These are phyloP conservation scores for Dactylellina cionopaga DNA, from an alignment of 2,329 filamentous ascomycete species.

Conservation along the genomic window DNA sequence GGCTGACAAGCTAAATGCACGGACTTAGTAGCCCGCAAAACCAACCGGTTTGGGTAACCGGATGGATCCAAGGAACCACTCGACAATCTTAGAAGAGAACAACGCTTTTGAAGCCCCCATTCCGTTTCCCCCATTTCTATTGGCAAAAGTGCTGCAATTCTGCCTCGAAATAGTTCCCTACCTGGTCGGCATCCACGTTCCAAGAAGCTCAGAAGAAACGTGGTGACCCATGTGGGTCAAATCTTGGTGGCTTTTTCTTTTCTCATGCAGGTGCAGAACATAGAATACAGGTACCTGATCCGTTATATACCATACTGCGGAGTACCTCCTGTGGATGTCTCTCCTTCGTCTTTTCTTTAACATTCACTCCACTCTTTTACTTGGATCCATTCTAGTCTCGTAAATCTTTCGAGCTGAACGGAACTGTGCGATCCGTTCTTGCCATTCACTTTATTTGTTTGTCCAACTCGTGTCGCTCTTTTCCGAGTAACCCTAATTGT, in stretches of 20 bases:
- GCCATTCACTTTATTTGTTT: slow-evolving; percentile 32
- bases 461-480: slow-evolving; percentile 50
- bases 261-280: slow-evolving; percentile 47
- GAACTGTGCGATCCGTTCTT: slow-evolving; percentile 41
- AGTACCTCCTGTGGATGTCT: slow-evolving; percentile 47
- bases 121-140: slow-evolving; percentile 18
- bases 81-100: slow-evolving; percentile 31
- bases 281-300: slow-evolving; percentile 37
- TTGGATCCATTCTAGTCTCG: slow-evolving; percentile 33
- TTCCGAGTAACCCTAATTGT: slow-evolving; percentile 50
- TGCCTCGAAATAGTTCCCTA: slow-evolving; percentile 42
- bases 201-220: slow-evolving; percentile 47
- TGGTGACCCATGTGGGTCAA: slow-evolving; percentile 51
- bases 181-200: slow-evolving; percentile 35
- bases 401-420: slow-evolving; percentile 47
- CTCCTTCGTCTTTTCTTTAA: slow-evolving; percentile 13
- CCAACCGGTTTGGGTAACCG: slow-evolving; percentile 40
- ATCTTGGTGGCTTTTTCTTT: slow-evolving; percentile 7
- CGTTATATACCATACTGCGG: slow-evolving; percentile 47
- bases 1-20: slow-evolving; percentile 51
- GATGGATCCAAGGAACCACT: slow-evolving; percentile 47
- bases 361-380: slow-evolving; percentile 37
- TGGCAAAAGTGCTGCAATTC: slow-evolving; percentile 42
- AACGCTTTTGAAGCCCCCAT: slow-evolving; percentile 15
- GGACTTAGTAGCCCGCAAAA: slow-evolving; percentile 38